phyloP scores from a whole-genome alignment of 1,284 basidiomycete species.

The Sporisorium exsertum region DNA sequence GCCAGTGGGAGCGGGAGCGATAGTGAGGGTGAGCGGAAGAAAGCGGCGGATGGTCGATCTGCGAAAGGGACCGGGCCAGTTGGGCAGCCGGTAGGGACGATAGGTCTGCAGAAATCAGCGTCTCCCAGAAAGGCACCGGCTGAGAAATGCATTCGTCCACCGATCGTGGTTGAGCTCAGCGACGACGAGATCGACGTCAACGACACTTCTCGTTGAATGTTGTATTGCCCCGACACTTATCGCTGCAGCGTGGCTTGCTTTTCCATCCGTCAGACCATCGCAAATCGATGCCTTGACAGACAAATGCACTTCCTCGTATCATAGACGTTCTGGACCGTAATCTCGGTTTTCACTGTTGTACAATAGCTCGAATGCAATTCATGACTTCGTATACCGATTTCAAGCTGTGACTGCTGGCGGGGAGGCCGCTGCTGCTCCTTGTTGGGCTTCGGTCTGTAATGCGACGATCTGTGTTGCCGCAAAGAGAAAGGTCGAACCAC shows the following conservation, averaged over 20 bases:
- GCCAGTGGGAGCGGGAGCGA: background rate
- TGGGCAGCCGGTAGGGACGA: background rate
- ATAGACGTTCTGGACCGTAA: background rate
- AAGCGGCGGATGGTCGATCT: too few relatives aligned
- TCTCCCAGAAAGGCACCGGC: background rate
- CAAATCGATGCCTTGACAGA: background rate
- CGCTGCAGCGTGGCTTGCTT: background rate
- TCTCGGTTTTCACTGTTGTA: slow-evolving; percentile 17
- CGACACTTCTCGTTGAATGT: slow-evolving; percentile 16
- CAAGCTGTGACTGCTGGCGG: slow-evolving; percentile 14
- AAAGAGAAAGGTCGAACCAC: background rate
- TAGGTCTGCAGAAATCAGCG: background rate
- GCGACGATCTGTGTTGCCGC: slow-evolving; percentile 40
- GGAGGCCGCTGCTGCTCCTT: slow-evolving; percentile 21
- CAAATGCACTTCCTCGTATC: background rate
- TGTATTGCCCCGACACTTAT: too few relatives aligned
- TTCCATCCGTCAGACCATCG: background rate
- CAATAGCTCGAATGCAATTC: slow-evolving; percentile 11
- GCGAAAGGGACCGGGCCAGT: background rate
- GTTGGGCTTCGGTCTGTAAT: slow-evolving; percentile 53
- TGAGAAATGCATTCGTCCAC: background rate
- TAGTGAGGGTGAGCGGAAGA: background rate
- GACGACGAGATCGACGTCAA: slow-evolving; percentile 34
- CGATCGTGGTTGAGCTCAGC: slow-evolving; percentile 10
- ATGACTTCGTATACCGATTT: background rate